Evolutionary conservation across 106 monocot species (phyloP).

Genomic region (Narthecium ossifragum): DNA sequence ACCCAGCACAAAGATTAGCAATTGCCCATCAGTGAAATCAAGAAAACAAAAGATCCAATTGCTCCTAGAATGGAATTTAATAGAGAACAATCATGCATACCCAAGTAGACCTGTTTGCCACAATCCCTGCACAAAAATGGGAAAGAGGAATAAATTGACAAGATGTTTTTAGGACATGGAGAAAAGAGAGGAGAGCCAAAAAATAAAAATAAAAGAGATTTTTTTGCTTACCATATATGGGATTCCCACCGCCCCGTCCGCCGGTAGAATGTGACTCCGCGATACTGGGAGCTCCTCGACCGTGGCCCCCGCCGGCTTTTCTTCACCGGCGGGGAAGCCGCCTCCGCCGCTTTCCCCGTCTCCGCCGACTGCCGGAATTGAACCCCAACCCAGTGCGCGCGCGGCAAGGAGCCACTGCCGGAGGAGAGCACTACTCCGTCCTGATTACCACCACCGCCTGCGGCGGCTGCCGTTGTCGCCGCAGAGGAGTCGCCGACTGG

Average conservation of each 20-base stretch:
- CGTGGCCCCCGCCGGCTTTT: slow-evolving; percentile 41
- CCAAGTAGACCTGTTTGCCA: slow-evolving; percentile 85
- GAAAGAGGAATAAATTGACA: not conserved
- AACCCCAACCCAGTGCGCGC: slow-evolving; percentile 22
- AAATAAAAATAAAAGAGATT: no score
- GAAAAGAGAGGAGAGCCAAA: not conserved
- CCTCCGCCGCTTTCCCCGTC: not conserved
- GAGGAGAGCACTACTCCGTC: not conserved
- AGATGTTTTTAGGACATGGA: not conserved
- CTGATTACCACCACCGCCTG: not conserved
- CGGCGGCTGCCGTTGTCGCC: no score
- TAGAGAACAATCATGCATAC: slow-evolving; percentile 14
- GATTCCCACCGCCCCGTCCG: slow-evolving; percentile 60
- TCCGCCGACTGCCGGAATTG: slow-evolving; percentile 15
- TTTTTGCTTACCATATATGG: slow-evolving; percentile 41
- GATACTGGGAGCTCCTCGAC: slow-evolving; percentile 49
- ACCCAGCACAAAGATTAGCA: no score
- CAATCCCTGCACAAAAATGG: slow-evolving; percentile 51
- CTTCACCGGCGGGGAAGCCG: slow-evolving; percentile 24
- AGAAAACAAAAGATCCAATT: not conserved
- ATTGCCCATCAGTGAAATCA: not conserved
- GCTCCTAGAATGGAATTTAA: not conserved
- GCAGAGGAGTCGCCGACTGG: slow-evolving; percentile 18
- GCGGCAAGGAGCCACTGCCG: not conserved
- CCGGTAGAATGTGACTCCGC: slow-evolving; percentile 45